Evolutionary conservation across 257 asterid species (phyloP).

Genomic region (Solanum chilense): DNA sequence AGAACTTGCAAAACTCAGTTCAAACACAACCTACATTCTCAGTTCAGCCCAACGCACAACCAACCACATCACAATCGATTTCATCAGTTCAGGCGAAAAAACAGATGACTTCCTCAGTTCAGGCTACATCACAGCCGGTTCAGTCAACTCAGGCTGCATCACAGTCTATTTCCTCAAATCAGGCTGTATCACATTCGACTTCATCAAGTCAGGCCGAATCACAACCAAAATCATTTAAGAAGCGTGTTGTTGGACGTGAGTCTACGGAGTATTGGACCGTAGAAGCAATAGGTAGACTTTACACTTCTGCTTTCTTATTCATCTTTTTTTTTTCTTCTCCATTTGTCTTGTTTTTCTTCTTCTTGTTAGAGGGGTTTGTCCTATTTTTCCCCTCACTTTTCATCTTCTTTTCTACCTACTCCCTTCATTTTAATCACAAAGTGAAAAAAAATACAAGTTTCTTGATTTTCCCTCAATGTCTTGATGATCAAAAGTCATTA

Average conservation of each 20-base stretch:
- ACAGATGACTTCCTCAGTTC: neutral
- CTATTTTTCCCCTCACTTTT: too few species aligned
- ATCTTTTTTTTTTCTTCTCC: neutral
- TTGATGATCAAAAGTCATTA: too few species aligned
- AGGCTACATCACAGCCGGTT: neutral
- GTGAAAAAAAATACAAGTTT: too few species aligned
- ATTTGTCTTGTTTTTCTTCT: too few species aligned
- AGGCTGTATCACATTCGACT: neutral
- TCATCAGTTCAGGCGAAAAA: neutral
- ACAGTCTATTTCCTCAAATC: neutral
- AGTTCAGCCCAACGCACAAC: too few species aligned
- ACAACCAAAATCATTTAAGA: neutral
- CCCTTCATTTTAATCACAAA: too few species aligned
- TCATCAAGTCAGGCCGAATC: neutral
- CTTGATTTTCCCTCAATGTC: too few species aligned
- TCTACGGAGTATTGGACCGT: neutral
- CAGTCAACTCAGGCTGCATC: neutral
- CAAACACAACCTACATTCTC: too few species aligned
- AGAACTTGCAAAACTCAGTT: neutral
- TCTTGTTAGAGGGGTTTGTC: too few species aligned
- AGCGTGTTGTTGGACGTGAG: neutral
- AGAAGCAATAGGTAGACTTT: neutral
- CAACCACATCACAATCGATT: too few species aligned
- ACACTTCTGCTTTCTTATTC: too few species aligned
- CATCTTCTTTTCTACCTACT: too few species aligned